A percentile compares a stretch with the other conserved stretches of the same genome.
phyloP scores from a whole-genome alignment of 805 yeast species.

The Nakazawaea siamensis region DNA sequence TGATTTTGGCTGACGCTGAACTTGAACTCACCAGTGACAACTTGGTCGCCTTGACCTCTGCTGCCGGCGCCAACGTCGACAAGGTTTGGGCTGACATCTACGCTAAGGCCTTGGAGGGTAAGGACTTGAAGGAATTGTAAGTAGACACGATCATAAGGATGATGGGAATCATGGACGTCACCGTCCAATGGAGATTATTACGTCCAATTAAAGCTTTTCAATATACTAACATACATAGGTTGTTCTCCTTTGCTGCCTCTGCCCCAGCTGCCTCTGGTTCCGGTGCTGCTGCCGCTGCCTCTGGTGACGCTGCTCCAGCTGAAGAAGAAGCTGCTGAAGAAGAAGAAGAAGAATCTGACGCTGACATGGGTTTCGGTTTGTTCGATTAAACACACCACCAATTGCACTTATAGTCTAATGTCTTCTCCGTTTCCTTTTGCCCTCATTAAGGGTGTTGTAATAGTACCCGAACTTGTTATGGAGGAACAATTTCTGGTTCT shows the following conservation, averaged over 20 bases:
- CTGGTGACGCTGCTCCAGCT: constrained; percentile 56
- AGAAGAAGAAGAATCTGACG: constrained; percentile 52
- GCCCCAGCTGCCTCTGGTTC: constrained; percentile 68
- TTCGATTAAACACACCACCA: constrained; percentile 61
- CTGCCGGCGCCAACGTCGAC: constrained; percentile 81
- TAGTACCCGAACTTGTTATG: constrained; percentile 11
- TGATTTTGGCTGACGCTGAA: constrained; percentile 96
- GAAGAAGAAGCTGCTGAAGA: constrained; percentile 51
- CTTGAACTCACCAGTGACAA: constrained; percentile 80
- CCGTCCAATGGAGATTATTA: too few species aligned
- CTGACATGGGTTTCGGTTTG: constrained; percentile 93
- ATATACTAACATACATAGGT: constrained; percentile 6
- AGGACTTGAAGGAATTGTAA: constrained; percentile 68
- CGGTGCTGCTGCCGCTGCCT: constrained; percentile 52
- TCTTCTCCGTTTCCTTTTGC: background rate
- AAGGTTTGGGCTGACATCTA: constrained; percentile 80
- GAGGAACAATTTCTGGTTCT: constrained; percentile 7
- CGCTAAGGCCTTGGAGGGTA: constrained; percentile 83
- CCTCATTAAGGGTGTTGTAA: constrained; percentile 9
- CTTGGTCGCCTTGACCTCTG: constrained; percentile 65
- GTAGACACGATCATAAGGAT: constrained; percentile 48
- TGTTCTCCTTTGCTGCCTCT: constrained; percentile 55
- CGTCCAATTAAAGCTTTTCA: too few species aligned
- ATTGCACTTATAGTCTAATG: background rate
- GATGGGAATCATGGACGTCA: too few species aligned